Evolutionary conservation across 2,329 filamentous ascomycete genomes (phyloP).

Genomic region (Gaeumannomyces tritici): DNA sequence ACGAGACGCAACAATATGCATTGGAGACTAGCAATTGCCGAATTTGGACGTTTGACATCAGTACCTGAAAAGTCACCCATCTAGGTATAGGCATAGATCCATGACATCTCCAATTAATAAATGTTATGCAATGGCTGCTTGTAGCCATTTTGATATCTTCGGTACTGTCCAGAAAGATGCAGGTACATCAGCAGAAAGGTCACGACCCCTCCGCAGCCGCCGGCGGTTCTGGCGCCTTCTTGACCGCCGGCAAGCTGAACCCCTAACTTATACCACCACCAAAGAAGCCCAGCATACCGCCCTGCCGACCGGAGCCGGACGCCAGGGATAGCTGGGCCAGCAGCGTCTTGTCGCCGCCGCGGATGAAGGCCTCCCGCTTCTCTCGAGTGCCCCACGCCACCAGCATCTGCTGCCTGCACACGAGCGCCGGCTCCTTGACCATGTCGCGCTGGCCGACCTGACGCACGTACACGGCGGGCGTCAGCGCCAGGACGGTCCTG

Average conservation of each 20-base stretch:
- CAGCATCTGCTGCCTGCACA: slow-evolving; percentile 27
- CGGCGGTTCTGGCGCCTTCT: neutral
- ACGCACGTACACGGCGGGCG: slow-evolving; percentile 25
- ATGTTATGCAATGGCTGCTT: no score
- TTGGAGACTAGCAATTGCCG: no score
- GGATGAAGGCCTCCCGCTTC: slow-evolving; percentile 12
- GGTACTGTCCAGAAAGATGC: no score
- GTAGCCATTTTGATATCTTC: no score
- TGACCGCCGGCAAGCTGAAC: neutral
- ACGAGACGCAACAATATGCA: no score
- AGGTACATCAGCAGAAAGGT: no score
- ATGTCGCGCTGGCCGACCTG: slow-evolving; percentile 22
- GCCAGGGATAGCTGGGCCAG: neutral
- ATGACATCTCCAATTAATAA: no score
- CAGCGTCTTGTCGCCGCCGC: slow-evolving; percentile 1
- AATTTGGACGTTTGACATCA: no score
- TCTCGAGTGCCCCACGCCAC: slow-evolving; percentile 27
- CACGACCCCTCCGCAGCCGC: neutral
- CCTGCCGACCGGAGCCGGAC: neutral
- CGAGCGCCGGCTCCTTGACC: slow-evolving; percentile 21
- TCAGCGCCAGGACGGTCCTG: slow-evolving; percentile 22
- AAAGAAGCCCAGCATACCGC: neutral
- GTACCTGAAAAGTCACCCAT: no score
- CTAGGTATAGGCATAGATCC: no score
- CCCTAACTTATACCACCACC: neutral